Conservation (phyloP, 495 filamentous ascomycete genomes). For the Aspergillus leporis region DNA sequence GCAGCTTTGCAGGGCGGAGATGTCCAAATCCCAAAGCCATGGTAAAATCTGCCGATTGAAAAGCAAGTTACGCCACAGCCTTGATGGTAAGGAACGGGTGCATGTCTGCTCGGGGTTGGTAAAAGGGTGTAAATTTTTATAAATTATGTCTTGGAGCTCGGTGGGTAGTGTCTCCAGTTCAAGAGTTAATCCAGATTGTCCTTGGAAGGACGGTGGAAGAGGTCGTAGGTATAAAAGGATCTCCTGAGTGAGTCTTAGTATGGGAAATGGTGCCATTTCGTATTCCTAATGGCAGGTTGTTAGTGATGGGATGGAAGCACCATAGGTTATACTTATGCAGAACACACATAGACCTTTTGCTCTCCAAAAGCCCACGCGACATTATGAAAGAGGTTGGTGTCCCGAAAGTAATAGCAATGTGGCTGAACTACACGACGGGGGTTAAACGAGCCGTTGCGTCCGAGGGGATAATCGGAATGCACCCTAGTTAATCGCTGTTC, state of each 20-base stretch:
- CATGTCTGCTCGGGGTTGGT: not conserved
- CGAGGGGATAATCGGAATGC: not conserved
- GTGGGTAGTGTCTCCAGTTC: not conserved
- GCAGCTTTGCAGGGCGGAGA: not conserved
- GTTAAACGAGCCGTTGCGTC: not conserved
- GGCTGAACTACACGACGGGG: not conserved
- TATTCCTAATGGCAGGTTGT: not conserved
- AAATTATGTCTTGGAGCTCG: not conserved
- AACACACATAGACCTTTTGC: not conserved
- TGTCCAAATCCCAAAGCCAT: no score
- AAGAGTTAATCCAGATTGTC: not conserved
- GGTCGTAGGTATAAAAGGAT: not conserved
- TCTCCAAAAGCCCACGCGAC: not conserved
- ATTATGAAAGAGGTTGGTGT: not conserved
- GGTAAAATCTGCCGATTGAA: constrained; percentile 1
- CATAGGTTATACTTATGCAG: not conserved
- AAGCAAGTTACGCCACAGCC: not conserved
- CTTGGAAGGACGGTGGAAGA: not conserved
- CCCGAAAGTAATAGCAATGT: constrained; percentile 1
- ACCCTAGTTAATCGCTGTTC: not conserved
- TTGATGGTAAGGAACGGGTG: not conserved
- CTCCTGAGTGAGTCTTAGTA: no score
- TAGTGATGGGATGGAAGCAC: not conserved
- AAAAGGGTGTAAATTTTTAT: constrained; percentile 1
- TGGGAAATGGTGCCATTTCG: not conserved